These are phyloP conservation scores for Diplosphaera chodatii DNA, from an alignment of 139 green algal genomes.

Conservation along the genomic window DNA sequence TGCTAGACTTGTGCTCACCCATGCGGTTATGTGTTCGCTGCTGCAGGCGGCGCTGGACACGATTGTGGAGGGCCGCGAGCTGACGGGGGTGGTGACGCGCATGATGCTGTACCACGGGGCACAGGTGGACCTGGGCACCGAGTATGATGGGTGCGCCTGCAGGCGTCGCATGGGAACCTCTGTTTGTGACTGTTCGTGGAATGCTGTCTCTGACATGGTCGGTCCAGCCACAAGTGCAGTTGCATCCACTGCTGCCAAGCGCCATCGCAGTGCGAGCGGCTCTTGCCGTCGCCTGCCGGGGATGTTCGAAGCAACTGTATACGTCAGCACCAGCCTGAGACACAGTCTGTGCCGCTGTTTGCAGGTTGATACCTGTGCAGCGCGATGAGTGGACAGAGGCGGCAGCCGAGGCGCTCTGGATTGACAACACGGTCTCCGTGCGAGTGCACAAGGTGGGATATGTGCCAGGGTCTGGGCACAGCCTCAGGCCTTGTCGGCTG, in stretches of 20 bases:
- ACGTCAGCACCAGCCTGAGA: not conserved
- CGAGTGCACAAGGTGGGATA: constrained; percentile 18
- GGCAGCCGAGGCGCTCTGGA: constrained; percentile 7
- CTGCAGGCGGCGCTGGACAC: constrained; percentile 5
- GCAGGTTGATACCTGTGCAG: constrained; percentile 9
- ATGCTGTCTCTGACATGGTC: too few relatives aligned
- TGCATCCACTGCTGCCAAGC: not conserved
- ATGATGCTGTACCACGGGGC: constrained; percentile 42
- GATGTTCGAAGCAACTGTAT: not conserved
- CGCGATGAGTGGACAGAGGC: constrained; percentile 9
- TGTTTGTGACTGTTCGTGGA: not conserved
- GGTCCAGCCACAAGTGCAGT: too few relatives aligned
- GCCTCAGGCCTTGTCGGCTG: too few relatives aligned
- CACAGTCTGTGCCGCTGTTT: too few relatives aligned
- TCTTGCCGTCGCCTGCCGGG: not conserved
- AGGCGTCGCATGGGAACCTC: too few relatives aligned
- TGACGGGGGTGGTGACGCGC: constrained; percentile 24
- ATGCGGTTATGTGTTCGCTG: not conserved
- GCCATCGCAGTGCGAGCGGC: not conserved
- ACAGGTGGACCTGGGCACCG: constrained; percentile 32
- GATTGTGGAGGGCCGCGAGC: constrained; percentile 18
- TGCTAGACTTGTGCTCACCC: too few relatives aligned
- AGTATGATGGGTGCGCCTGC: constrained; percentile 29
- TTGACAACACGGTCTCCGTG: constrained; percentile 11
- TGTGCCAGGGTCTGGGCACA: too few relatives aligned